Base-by-base conservation (phyloP, 495 filamentous ascomycete species). In the Pyrenula aspistea region DNA sequence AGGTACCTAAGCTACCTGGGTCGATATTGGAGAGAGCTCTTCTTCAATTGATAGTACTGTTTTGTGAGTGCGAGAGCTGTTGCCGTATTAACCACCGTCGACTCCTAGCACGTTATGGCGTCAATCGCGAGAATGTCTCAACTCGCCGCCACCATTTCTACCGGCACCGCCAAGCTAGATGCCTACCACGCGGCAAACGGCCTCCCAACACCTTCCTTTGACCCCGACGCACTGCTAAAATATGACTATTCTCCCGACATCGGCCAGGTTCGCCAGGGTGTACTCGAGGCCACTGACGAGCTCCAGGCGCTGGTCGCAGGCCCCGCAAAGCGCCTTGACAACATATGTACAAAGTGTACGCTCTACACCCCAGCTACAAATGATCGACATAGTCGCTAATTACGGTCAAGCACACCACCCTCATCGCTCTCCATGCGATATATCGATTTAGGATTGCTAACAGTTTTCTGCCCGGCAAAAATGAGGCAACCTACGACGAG, bases 401-500 rank as follows among this genome's bases (percentile, higher is more conserved):
- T n/a, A n/a, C n/a, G n/a, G n/a, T n/a, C n/a, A 42, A 42, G 31
- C 15, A 42, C 15, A 42, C 31, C 8, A 15, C 4, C 31, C 15
- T 8, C 31, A 15, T 42, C 8, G 31, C 8, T 8, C 31, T 42
- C 4, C 4, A 42, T 8, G 31, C 31, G 23, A 54, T 61, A 25
- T 47, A 54, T 20, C 50, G 51, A 10, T 61, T 58, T 42, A 58
- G 58, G 11, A 58, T 61, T 24, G 62, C 66, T 51, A 42, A 68
- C 53, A 62, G 63, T 3, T 63, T 74, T 24, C 73, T 72, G 10
- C 55, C 71, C 25, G 55, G 68, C 22, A 59, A 60, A 12, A n/a
- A n/a, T n/a, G 67, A 71, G 15, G 73, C 72, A 53, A 65, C 68
- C 8, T 73, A 74, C 53, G 49, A 62, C 15, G 63, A 73, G 51